Percentiles rank a stretch among this genome's conserved stretches.
Evolutionary conservation across 2,329 filamentous ascomycete species (phyloP).

Genomic region (Epichloe sp.): DNA sequence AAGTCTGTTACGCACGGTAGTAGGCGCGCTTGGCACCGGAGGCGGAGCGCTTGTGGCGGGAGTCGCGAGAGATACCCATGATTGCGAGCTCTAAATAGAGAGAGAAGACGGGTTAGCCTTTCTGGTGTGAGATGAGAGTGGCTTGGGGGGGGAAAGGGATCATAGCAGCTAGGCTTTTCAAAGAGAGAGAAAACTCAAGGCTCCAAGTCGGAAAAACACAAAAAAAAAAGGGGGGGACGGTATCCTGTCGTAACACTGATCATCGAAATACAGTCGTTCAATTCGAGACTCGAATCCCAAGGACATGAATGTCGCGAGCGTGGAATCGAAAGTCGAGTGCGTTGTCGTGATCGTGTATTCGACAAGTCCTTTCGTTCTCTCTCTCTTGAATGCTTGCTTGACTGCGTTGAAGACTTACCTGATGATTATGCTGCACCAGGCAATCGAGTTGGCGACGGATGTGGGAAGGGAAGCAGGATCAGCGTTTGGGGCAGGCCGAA

Average conservation of each 20-base stretch:
- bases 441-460: conserved; percentile 30
- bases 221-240: neutral
- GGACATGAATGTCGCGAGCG: neutral
- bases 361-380: neutral
- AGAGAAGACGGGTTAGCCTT: conserved; percentile 12
- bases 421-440: conserved; percentile 35
- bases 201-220: neutral
- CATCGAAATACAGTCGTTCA: neutral
- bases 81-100: conserved; percentile 54
- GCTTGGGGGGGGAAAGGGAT: neutral
- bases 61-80: conserved; percentile 99
- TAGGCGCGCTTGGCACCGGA: conserved; percentile 94
- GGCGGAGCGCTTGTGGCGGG: conserved; percentile 98
- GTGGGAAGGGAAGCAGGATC: conserved; percentile 19
- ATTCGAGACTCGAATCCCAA: neutral
- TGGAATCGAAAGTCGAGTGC: neutral
- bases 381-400: neutral
- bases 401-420: conserved; percentile 25
- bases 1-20: conserved; percentile 56
- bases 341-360: neutral
- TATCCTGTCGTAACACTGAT: neutral
- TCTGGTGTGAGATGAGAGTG: neutral
- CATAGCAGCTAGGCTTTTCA: neutral
- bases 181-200: neutral
- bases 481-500: conserved; percentile 20